phyloP scores from a whole-genome alignment of 768 basidiomycete genomes.

The Auriculariales sp. region DNA sequence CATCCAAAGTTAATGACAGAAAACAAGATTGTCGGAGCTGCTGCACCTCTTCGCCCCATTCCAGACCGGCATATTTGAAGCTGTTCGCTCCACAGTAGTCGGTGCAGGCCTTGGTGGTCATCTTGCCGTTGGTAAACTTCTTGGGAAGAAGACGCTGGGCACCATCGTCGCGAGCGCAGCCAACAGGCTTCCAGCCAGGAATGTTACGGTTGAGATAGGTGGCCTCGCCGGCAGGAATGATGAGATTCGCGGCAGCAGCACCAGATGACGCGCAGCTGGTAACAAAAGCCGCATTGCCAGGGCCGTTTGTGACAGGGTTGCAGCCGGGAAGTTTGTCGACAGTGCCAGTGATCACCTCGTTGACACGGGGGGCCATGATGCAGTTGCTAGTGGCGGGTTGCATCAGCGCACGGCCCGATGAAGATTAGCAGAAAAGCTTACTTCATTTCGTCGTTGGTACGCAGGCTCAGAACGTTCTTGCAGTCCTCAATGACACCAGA shows the following conservation, averaged over 20 bases:
- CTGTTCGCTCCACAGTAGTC: slow-evolving; percentile 15
- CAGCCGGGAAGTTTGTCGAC: slow-evolving; percentile 10
- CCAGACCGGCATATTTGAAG: slow-evolving; percentile 18
- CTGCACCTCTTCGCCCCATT: slow-evolving; percentile 7
- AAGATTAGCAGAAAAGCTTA: too few relatives aligned
- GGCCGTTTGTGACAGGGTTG: slow-evolving; percentile 10
- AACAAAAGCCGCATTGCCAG: slow-evolving; percentile 4
- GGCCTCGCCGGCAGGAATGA: background rate
- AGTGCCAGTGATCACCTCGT: slow-evolving; percentile 9
- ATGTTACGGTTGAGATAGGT: slow-evolving; percentile 1
- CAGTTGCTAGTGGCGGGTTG: too few relatives aligned
- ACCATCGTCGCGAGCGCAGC: slow-evolving; percentile 3
- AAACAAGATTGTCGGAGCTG: background rate
- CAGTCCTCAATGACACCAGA: slow-evolving; percentile 12
- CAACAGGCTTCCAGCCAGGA: slow-evolving; percentile 3
- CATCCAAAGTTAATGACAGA: slow-evolving; percentile 6
- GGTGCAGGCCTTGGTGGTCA: slow-evolving; percentile 19
- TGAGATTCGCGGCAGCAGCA: background rate
- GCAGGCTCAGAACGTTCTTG: slow-evolving; percentile 9
- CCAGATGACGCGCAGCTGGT: background rate
- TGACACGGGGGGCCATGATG: slow-evolving; percentile 8
- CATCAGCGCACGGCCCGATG: too few relatives aligned
- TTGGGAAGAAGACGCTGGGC: background rate
- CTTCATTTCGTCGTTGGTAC: slow-evolving; percentile 1
- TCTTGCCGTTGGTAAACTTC: background rate